Evolutionary conservation across 495 filamentous ascomycete species (phyloP).

Genomic region (Pyrenopolyporus hunteri): DNA sequence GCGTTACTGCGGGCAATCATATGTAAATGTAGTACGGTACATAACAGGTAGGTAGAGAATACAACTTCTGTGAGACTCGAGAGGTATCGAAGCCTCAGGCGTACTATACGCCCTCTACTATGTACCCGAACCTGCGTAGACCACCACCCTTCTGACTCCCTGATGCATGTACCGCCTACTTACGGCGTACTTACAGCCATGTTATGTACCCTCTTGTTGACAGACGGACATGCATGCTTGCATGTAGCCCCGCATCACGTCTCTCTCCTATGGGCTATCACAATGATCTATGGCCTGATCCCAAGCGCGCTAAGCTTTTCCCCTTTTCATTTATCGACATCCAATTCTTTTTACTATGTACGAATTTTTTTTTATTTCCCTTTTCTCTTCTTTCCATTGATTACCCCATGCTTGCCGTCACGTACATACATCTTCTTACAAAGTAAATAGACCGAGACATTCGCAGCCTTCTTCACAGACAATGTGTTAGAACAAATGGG

Average conservation of each 20-base stretch:
- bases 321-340: constrained; percentile 33
- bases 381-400: neutral
- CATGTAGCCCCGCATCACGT: constrained; percentile 42
- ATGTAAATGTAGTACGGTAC: no score
- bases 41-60: no score
- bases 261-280: constrained; percentile 42
- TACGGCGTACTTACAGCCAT: constrained; percentile 2
- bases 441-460: constrained; percentile 23
- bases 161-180: neutral
- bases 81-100: no score
- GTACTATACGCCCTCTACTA: neutral
- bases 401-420: constrained; percentile 27
- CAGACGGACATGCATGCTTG: constrained; percentile 41
- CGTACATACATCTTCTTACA: constrained; percentile 23
- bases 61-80: no score
- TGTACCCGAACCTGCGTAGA: constrained; percentile 1
- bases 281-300: constrained; percentile 44
- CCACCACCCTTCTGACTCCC: neutral
- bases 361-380: neutral
- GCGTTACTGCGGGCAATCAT: no score
- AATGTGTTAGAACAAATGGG: constrained; percentile 13
- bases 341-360: constrained; percentile 16
- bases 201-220: constrained; percentile 19
- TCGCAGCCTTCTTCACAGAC: constrained; percentile 3
- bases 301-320: constrained; percentile 42